Percentiles rank a stretch among this genome's conserved stretches.
phyloP scores from a whole-genome alignment of 2,329 filamentous ascomycete genomes.

The Ilyonectria mors-panacis region DNA sequence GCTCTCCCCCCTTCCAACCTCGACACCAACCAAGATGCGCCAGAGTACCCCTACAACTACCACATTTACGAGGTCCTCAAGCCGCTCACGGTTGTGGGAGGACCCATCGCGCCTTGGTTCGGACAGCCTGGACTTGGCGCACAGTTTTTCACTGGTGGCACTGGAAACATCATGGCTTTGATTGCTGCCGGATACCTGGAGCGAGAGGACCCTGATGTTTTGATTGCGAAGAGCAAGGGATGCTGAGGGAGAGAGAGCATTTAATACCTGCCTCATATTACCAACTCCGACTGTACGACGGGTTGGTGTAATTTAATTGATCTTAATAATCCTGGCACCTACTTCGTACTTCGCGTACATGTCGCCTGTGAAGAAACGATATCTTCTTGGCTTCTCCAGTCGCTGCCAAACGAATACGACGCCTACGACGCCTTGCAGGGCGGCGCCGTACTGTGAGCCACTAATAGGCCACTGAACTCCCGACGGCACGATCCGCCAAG shows the following conservation, averaged over 20 bases:
- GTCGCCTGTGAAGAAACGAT: too few species aligned
- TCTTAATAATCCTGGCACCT: too few species aligned
- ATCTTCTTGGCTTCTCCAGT: too few species aligned
- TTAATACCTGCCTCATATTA: neutral
- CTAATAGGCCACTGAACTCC: neutral
- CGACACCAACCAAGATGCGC: conserved; percentile 50
- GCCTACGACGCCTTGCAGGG: too few species aligned
- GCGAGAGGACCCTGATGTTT: conserved; percentile 34
- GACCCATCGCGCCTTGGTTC: conserved; percentile 65
- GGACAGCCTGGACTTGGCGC: conserved; percentile 64
- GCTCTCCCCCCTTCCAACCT: conserved; percentile 63
- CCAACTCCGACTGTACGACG: neutral
- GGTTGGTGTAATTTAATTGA: neutral
- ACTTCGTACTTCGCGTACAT: too few species aligned
- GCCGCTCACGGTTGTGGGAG: conserved; percentile 57
- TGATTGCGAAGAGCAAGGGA: conserved; percentile 29
- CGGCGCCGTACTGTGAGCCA: neutral
- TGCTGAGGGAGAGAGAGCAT: neutral
- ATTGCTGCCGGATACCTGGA: conserved; percentile 38
- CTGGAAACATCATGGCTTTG: conserved; percentile 40
- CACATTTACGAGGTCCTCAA: conserved; percentile 62
- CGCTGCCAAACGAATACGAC: too few species aligned
- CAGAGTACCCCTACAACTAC: conserved; percentile 63
- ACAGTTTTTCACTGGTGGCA: conserved; percentile 50
- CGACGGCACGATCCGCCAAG: neutral